A percentile compares a stretch with the other conserved stretches of the same genome.
Evolutionary conservation across 164 flowering plant genomes (phyloP).

Genomic region (Euptelea pleiosperma): DNA sequence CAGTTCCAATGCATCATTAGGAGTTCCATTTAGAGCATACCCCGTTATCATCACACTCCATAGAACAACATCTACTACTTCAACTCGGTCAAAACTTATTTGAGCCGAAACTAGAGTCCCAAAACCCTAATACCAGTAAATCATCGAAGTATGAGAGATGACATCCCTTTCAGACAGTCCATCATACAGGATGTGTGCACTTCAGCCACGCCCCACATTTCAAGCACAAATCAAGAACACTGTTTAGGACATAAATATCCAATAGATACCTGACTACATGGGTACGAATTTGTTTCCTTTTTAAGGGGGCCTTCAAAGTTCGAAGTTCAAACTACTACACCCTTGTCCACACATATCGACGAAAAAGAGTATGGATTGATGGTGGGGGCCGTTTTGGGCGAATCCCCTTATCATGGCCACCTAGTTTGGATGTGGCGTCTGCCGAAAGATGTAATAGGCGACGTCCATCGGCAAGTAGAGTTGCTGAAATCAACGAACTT

Average conservation of each 20-base stretch:
- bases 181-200: conserved; percentile 10
- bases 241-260: conserved; percentile 10
- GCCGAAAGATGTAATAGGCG: conserved; percentile 11
- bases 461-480: not conserved
- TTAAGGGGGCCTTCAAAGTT: not conserved
- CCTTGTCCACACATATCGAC: conserved; percentile 4
- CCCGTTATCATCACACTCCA: conserved; percentile 19
- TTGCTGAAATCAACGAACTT: conserved; percentile 17
- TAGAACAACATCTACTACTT: conserved; percentile 8
- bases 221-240: conserved; percentile 9
- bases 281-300: conserved; percentile 14
- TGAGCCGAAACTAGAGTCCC: conserved; percentile 12
- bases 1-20: conserved; percentile 9
- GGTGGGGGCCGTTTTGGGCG: conserved; percentile 11
- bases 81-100: conserved; percentile 7
- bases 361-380: conserved; percentile 11
- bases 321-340: conserved; percentile 7
- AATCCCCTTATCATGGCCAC: conserved; percentile 19
- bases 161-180: conserved; percentile 17
- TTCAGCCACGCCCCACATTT: not conserved
- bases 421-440: conserved; percentile 15
- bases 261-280: conserved; percentile 9
- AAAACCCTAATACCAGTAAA: conserved; percentile 4
- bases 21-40: conserved; percentile 14
- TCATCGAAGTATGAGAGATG: conserved; percentile 11